These are phyloP conservation scores for Samsoniella hepiali DNA, from an alignment of 2,329 filamentous ascomycete species.

Conservation along the genomic window DNA sequence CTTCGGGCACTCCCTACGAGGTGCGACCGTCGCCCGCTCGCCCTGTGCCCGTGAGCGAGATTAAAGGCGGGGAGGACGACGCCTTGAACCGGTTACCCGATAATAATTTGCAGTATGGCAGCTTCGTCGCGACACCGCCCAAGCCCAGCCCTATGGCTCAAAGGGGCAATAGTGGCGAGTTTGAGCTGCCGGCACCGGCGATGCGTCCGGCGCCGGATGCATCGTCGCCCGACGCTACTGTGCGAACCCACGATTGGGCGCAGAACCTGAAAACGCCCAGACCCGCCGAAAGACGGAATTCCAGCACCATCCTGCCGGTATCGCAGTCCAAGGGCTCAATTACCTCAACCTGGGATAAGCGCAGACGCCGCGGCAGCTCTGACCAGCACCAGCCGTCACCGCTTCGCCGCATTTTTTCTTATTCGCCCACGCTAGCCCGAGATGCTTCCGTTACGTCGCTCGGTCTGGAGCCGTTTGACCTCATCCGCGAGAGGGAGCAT, in stretches of 20 bases:
- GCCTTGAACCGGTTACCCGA: conserved; percentile 37
- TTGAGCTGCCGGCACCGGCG: conserved; percentile 54
- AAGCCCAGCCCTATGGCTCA: conserved; percentile 26
- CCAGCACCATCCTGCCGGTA: conserved; percentile 11
- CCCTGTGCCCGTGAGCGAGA: not conserved
- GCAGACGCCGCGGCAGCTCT: not conserved
- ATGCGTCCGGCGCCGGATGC: conserved; percentile 31
- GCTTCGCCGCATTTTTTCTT: conserved; percentile 36
- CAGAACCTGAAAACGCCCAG: not conserved
- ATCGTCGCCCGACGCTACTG: conserved; percentile 1
- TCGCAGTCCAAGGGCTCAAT: not conserved
- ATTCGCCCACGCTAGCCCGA: conserved; percentile 25
- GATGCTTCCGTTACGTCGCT: conserved; percentile 31
- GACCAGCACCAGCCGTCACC: conserved; percentile 31
- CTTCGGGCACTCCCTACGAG: conserved; percentile 1
- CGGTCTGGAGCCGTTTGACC: conserved; percentile 47
- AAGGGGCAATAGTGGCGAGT: conserved; percentile 32
- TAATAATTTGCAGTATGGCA: conserved; percentile 49
- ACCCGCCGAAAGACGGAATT: not conserved
- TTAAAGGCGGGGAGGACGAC: conserved; percentile 35
- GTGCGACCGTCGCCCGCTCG: not conserved
- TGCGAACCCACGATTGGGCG: conserved; percentile 9
- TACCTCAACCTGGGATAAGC: conserved; percentile 1
- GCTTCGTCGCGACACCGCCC: conserved; percentile 46
- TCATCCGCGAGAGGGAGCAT: conserved; percentile 69